phyloP scores from a whole-genome alignment of 345 rosid species.

The Cardiospermum halicacabum region DNA sequence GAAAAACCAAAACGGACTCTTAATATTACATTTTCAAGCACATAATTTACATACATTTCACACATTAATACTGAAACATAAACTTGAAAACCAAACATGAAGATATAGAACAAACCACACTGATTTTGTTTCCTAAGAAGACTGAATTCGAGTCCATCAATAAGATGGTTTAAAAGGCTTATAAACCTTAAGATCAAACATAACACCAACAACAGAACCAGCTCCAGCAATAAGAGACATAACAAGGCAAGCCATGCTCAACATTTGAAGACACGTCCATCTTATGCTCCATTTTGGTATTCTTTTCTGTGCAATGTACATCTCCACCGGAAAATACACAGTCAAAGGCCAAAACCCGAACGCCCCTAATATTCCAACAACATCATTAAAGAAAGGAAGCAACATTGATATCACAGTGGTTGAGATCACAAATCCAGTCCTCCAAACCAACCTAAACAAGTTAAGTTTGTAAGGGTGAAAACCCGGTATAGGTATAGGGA shows the following conservation, averaged over 20 bases:
- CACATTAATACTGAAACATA: slow-evolving; percentile 4
- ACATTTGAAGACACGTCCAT: slow-evolving; percentile 47
- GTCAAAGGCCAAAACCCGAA: slow-evolving; percentile 61
- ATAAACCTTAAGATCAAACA: slow-evolving; percentile 34
- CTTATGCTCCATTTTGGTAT: slow-evolving; percentile 50
- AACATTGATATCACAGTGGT: slow-evolving; percentile 55
- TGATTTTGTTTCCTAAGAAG: neutral
- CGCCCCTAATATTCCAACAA: slow-evolving; percentile 51
- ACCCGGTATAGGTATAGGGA: slow-evolving; percentile 34
- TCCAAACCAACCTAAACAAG: slow-evolving; percentile 45
- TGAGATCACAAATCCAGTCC: slow-evolving; percentile 37
- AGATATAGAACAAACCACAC: slow-evolving; percentile 5
- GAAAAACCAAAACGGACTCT: no score
- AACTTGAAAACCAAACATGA: neutral
- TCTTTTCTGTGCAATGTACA: slow-evolving; percentile 47
- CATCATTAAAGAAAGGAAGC: slow-evolving; percentile 52
- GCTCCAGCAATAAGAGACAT: slow-evolving; percentile 39
- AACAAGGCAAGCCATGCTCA: slow-evolving; percentile 45
- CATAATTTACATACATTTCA: slow-evolving; percentile 5
- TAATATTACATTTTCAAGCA: no score
- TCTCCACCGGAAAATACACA: slow-evolving; percentile 55
- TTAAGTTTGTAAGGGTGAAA: slow-evolving; percentile 28
- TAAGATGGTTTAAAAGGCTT: slow-evolving; percentile 43
- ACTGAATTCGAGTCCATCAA: slow-evolving; percentile 8
- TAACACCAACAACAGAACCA: slow-evolving; percentile 49